Conservation (phyloP, 106 monocot genomes). For the Acorus calamus region DNA sequence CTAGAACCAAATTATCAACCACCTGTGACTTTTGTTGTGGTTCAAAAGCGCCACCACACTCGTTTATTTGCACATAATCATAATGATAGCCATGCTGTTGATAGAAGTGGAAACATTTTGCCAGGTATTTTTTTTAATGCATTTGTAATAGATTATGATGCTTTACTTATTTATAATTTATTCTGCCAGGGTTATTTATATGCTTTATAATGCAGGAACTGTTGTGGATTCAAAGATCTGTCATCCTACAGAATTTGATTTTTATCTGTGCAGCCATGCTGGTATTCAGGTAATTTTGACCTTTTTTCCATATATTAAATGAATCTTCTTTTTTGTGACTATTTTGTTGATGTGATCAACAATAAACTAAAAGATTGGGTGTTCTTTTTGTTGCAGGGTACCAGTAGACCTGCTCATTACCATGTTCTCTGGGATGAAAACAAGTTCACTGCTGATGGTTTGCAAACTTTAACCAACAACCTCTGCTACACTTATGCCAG, state of each 20-base stretch:
- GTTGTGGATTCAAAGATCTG: constrained; percentile 90
- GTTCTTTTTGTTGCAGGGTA: constrained; percentile 36
- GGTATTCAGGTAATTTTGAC: constrained; percentile 57
- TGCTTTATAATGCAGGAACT: constrained; percentile 43
- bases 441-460: constrained; percentile 63
- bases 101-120: constrained; percentile 80
- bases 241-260: constrained; percentile 89
- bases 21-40: constrained; percentile 86
- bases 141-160: not conserved
- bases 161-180: not conserved
- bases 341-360: not conserved
- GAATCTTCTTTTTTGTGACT: not conserved
- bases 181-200: too few relatives aligned
- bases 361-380: not conserved
- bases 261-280: constrained; percentile 86
- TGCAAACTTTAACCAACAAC: constrained; percentile 81
- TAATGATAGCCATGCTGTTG: constrained; percentile 39
- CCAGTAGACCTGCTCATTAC: constrained; percentile 89
- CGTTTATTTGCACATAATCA: constrained; percentile 88
- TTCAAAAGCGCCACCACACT: constrained; percentile 91
- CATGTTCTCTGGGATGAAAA: constrained; percentile 94
- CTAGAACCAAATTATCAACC: constrained; percentile 89
- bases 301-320: not conserved
- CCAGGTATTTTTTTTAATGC: constrained; percentile 40
- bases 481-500: constrained; percentile 74